Base-by-base conservation (phyloP, 805 yeast genomes). In the Sugiyamaella floridensis region DNA sequence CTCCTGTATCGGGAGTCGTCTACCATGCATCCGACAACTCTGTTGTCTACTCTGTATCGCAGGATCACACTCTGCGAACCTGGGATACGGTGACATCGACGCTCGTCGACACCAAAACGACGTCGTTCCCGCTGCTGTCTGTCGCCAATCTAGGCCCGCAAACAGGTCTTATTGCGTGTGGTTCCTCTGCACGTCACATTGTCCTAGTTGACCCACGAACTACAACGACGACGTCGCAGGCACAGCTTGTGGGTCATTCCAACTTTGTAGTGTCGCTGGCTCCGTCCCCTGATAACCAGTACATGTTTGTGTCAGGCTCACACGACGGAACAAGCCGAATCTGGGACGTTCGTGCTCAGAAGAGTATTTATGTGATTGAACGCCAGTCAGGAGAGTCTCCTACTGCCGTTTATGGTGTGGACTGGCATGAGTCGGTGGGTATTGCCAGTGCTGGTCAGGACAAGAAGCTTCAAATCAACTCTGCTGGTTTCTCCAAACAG, bases 121-220 rank as follows among this genome's bases (percentile, higher is more conserved):
- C 98, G 0, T 86, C 90, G 12, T 90, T 80, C 68, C 84, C 98
- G 10, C 75, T 93, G 57, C 76, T 90, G 45, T 86, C 96, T 0
- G 70, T 90, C 28, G 74, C 82, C 29, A 83, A 83, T 59, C 73
- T 93, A 56, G 80, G 86, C 6, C 75, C 79, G 48, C 72, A 83
- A 50, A 80, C 86, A 56, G 64, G 63, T 12, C 73, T 93, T 51
- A 71, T 93, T 29, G 96, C 90, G 8, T 81, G 92, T 53, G 99
- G 99, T n/a, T 89, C 97, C 1, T 85, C 96, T 11, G 97, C 97
- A n/a, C 85, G 99, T 70, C 98, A 93, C 69, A 90, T 93, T 58
- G 84, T 89, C 51, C 75, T 93, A 56, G 95, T 89, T 64, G 99
- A 93, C 67, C 97, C 98, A 45, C 80, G 99, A 66, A 76, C 77